These are phyloP conservation scores for Trichoderma guizhouense DNA, from an alignment of 2,329 filamentous ascomycete species.

Conservation along the genomic window DNA sequence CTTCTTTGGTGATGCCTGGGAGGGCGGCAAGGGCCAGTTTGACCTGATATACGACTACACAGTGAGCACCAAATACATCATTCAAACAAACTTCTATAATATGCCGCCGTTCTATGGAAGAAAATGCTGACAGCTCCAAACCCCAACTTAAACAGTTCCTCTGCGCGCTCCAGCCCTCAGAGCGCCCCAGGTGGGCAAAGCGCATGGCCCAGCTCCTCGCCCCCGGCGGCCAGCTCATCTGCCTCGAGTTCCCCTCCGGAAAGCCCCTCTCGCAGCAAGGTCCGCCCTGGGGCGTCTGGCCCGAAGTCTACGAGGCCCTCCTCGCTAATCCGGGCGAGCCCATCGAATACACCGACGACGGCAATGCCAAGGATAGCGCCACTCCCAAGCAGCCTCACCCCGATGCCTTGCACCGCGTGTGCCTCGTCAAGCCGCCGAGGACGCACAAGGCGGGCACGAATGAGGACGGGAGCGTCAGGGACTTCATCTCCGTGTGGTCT, in stretches of 20 bases:
- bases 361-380: slow-evolving; percentile 42
- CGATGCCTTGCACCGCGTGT: slow-evolving; percentile 42
- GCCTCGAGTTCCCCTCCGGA: slow-evolving; percentile 74
- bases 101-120: not conserved
- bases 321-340: slow-evolving; percentile 66
- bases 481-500: slow-evolving; percentile 55
- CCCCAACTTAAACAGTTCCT: slow-evolving; percentile 49
- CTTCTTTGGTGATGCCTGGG: slow-evolving; percentile 63
- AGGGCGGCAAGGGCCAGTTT: slow-evolving; percentile 50
- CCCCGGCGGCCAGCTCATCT: slow-evolving; percentile 51
- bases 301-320: slow-evolving; percentile 69
- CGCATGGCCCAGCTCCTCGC: slow-evolving; percentile 50
- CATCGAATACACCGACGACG: slow-evolving; percentile 53
- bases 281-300: slow-evolving; percentile 68
- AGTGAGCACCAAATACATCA: slow-evolving; percentile 36
- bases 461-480: slow-evolving; percentile 44
- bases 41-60: slow-evolving; percentile 66
- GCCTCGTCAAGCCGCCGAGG: slow-evolving; percentile 48
- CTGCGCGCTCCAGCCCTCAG: slow-evolving; percentile 55
- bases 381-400: slow-evolving; percentile 23
- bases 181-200: slow-evolving; percentile 52
- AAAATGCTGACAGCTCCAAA: not conserved
- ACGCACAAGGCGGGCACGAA: slow-evolving; percentile 48
- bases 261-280: slow-evolving; percentile 64
- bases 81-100: not conserved